Percentiles rank a stretch among this genome's conserved stretches.
phyloP scores from a whole-genome alignment of 768 basidiomycete genomes.

The Mycena albidolilacea region DNA sequence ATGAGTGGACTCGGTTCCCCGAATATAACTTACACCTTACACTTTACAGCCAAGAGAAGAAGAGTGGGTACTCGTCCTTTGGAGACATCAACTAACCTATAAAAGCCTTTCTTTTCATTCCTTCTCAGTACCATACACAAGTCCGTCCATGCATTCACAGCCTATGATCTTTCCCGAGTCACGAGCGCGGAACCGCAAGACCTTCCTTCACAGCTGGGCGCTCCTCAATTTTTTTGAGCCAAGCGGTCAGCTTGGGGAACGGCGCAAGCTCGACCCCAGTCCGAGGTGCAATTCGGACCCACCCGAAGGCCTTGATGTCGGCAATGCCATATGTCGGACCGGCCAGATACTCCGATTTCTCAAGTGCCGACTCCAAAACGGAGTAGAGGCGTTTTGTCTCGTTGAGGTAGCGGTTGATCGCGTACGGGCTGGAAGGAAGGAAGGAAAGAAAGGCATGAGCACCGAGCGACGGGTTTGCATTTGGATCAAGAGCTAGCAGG shows the following conservation, averaged over 20 bases:
- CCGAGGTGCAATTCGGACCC: constrained; percentile 16
- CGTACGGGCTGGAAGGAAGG: constrained; percentile 22
- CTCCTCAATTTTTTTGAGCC: constrained; percentile 23
- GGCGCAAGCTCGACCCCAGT: constrained; percentile 16
- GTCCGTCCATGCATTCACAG: background rate
- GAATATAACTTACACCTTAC: too few relatives aligned
- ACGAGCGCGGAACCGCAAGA: constrained; percentile 21
- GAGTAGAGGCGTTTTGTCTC: constrained; percentile 26
- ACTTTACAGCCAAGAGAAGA: too few relatives aligned
- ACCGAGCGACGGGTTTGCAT: background rate
- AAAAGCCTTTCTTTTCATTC: background rate
- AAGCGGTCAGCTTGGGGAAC: constrained; percentile 26
- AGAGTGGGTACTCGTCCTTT: too few relatives aligned
- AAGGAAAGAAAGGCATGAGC: background rate
- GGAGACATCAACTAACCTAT: too few relatives aligned
- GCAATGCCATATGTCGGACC: constrained; percentile 23
- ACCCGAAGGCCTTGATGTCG: constrained; percentile 25
- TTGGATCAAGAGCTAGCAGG: background rate
- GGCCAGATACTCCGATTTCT: constrained; percentile 24
- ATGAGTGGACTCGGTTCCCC: too few relatives aligned
- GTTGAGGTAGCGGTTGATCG: constrained; percentile 30
- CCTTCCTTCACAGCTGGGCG: constrained; percentile 26
- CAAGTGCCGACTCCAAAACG: constrained; percentile 16
- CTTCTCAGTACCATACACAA: constrained; percentile 11
- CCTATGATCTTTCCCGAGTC: constrained; percentile 5